Evolutionary conservation across 2,329 filamentous ascomycete genomes (phyloP).

Genomic region (Diaporthe citrichinensis): DNA sequence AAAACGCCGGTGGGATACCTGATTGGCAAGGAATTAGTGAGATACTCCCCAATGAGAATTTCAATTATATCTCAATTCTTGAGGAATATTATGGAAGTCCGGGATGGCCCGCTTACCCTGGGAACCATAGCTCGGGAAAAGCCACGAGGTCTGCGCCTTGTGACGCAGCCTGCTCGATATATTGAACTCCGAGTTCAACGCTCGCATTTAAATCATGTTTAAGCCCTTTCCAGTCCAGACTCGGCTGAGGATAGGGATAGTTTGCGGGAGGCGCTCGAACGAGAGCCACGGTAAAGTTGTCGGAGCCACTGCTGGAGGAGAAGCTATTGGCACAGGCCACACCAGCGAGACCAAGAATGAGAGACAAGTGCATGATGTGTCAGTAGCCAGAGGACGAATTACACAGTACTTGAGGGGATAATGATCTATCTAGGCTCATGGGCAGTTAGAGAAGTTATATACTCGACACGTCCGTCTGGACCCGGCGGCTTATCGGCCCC

Average conservation of each 20-base stretch:
- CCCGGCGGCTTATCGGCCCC: neutral
- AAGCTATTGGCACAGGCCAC: neutral
- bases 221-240: conserved; percentile 1
- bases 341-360: neutral
- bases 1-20: neutral
- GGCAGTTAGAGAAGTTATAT: neutral
- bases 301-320: neutral
- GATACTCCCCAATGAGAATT: neutral
- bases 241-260: conserved; percentile 7
- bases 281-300: conserved; percentile 1
- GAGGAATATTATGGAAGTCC: neutral
- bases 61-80: neutral
- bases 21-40: neutral
- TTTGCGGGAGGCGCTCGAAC: conserved; percentile 1
- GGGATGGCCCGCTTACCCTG: neutral
- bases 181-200: neutral
- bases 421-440: neutral
- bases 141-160: conserved; percentile 4
- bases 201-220: conserved; percentile 2
- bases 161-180: neutral
- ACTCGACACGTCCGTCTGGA: neutral
- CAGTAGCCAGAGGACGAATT: neutral
- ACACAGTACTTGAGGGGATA: no score
- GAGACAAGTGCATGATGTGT: neutral
- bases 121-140: conserved; percentile 20